phyloP scores from a whole-genome alignment of 129 eudicot genomes.

The Escallonia rubra region DNA sequence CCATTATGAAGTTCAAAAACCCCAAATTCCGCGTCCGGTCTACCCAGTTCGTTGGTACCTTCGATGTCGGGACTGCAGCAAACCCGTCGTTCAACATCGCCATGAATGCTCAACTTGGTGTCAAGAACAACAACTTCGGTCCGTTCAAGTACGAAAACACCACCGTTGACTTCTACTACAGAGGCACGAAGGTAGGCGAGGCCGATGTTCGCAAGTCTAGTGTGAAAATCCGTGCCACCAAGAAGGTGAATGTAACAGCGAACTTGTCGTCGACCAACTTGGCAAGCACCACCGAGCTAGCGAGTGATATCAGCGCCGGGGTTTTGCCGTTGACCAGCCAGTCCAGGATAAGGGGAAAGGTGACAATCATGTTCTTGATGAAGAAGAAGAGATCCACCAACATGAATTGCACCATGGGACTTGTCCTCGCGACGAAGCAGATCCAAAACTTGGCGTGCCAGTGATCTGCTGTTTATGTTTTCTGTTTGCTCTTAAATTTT shows the following conservation, averaged over 20 bases:
- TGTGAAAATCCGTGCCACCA: background rate
- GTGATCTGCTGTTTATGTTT: background rate
- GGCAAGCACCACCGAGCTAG: background rate
- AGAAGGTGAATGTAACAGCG: background rate
- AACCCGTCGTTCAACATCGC: background rate
- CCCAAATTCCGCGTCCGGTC: slow-evolving; percentile 24
- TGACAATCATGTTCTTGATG: background rate
- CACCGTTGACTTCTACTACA: background rate
- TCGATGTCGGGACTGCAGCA: background rate
- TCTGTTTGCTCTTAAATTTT: background rate
- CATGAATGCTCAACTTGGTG: slow-evolving; percentile 8
- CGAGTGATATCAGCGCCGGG: background rate
- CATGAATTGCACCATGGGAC: slow-evolving; percentile 3
- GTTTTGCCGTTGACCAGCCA: slow-evolving; percentile 6
- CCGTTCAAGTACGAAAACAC: background rate
- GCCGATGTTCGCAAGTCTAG: background rate
- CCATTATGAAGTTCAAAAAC: slow-evolving; percentile 17
- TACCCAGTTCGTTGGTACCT: background rate
- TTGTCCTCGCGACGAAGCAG: background rate
- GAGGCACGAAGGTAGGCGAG: background rate
- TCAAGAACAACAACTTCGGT: slow-evolving; percentile 10
- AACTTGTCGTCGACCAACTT: background rate
- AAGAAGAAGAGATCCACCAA: slow-evolving; percentile 8
- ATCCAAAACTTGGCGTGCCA: background rate
- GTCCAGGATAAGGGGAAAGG: slow-evolving; percentile 17